Percentiles rank a stretch among this genome's conserved stretches.
Evolutionary conservation across 2,329 filamentous ascomycete species (phyloP).

Genomic region (Pochonia chlamydosporia): DNA sequence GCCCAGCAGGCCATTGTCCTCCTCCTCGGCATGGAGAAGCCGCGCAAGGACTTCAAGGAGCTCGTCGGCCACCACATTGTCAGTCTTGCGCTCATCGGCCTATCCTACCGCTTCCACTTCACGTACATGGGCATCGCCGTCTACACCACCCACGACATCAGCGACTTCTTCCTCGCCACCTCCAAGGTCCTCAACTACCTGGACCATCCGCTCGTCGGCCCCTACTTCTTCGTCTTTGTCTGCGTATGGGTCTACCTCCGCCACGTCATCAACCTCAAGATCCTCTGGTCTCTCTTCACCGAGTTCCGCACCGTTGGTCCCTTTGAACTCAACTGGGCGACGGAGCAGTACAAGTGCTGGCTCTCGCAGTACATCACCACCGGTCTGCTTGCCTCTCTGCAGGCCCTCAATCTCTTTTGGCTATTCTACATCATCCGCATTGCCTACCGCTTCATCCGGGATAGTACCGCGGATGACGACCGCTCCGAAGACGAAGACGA

Average conservation of each 20-base stretch:
- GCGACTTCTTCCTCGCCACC: slow-evolving; percentile 91
- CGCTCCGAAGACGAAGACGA: slow-evolving; percentile 65
- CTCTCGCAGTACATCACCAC: slow-evolving; percentile 64
- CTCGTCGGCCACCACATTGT: slow-evolving; percentile 88
- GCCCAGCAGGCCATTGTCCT: slow-evolving; percentile 88
- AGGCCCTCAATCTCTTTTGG: slow-evolving; percentile 78
- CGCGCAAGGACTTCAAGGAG: slow-evolving; percentile 91
- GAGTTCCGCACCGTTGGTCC: slow-evolving; percentile 71
- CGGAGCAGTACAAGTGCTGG: slow-evolving; percentile 70
- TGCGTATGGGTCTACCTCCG: slow-evolving; percentile 82
- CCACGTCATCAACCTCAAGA: slow-evolving; percentile 75
- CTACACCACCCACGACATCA: slow-evolving; percentile 91
- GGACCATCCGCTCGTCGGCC: slow-evolving; percentile 69
- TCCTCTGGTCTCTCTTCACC: slow-evolving; percentile 69
- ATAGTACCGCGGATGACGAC: slow-evolving; percentile 60
- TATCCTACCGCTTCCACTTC: slow-evolving; percentile 95
- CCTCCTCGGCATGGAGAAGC: slow-evolving; percentile 82
- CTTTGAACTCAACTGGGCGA: slow-evolving; percentile 71
- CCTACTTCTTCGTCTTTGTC: slow-evolving; percentile 82
- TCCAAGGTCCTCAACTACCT: slow-evolving; percentile 92
- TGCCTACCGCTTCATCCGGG: slow-evolving; percentile 62
- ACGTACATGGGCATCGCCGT: slow-evolving; percentile 91
- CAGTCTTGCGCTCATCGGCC: slow-evolving; percentile 72
- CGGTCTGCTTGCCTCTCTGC: slow-evolving; percentile 57
- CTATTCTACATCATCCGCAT: slow-evolving; percentile 72